A percentile compares a stretch with the other conserved stretches of the same genome.
These are phyloP conservation scores for Diospyros kaki DNA, from an alignment of 148 eudicot species.

Conservation along the genomic window DNA sequence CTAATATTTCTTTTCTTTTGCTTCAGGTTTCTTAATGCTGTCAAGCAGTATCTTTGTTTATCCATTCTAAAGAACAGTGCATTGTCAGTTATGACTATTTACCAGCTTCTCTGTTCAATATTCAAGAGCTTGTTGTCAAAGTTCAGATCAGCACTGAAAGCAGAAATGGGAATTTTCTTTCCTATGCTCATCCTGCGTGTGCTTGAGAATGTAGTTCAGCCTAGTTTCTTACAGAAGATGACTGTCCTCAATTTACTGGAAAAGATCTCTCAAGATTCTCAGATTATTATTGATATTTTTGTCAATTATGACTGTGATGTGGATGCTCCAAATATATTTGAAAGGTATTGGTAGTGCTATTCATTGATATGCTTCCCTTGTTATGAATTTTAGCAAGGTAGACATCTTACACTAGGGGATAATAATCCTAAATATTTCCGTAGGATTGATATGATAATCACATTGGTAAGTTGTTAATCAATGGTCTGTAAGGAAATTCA, in stretches of 20 bases:
- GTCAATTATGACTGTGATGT: slow-evolving; percentile 98
- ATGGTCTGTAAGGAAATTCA: too few species aligned
- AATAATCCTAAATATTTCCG: too few species aligned
- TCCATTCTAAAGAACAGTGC: slow-evolving; percentile 96
- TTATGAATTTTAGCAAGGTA: neutral
- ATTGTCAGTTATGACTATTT: slow-evolving; percentile 88
- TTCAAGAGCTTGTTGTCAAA: slow-evolving; percentile 72
- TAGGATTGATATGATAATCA: too few species aligned
- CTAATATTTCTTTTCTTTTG: slow-evolving; percentile 10
- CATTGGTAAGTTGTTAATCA: too few species aligned
- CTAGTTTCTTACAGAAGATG: slow-evolving; percentile 98
- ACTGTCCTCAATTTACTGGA: slow-evolving; percentile 86
- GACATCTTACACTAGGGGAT: neutral
- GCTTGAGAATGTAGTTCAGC: slow-evolving; percentile 91
- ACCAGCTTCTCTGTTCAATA: slow-evolving; percentile 90
- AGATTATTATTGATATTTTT: slow-evolving; percentile 76
- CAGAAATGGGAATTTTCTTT: slow-evolving; percentile 91
- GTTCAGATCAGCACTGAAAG: slow-evolving; percentile 81
- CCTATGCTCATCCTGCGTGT: slow-evolving; percentile 96
- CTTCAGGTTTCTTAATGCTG: slow-evolving; percentile 82
- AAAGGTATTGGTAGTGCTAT: slow-evolving; percentile 57
- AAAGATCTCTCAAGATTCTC: slow-evolving; percentile 85
- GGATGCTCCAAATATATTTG: slow-evolving; percentile 95
- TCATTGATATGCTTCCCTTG: neutral
- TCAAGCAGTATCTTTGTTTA: slow-evolving; percentile 89